Percentiles rank a stretch among this genome's conserved stretches.
phyloP scores from a whole-genome alignment of 495 filamentous ascomycete species.

The Penicillium flavigenum region DNA sequence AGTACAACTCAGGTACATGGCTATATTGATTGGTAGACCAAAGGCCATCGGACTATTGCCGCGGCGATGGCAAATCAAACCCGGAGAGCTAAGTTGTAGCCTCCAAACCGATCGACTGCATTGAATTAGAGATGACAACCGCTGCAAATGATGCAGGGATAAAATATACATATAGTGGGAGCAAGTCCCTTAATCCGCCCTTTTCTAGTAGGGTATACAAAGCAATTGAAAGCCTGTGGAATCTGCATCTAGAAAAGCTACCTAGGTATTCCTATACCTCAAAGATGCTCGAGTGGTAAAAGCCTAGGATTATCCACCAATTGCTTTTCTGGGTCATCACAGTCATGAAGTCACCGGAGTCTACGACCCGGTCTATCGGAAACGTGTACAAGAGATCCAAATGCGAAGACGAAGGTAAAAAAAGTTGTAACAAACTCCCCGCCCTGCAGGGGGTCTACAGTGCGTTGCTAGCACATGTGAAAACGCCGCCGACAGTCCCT shows the following conservation, averaged over 20 bases:
- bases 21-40: neutral
- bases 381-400: neutral
- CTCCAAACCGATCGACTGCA: neutral
- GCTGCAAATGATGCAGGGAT: neutral
- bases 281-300: neutral
- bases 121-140: neutral
- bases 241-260: neutral
- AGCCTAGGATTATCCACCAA: neutral
- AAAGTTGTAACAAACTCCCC: neutral
- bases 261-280: neutral
- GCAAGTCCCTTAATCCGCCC: neutral
- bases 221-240: neutral
- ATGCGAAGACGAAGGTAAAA: conserved; percentile 1
- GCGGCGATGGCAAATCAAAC: conserved; percentile 6
- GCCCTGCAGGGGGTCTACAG: conserved; percentile 31
- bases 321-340: neutral
- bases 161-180: conserved; percentile 1
- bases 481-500: conserved; percentile 56
- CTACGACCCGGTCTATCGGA: neutral
- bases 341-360: neutral
- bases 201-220: neutral
- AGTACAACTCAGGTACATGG: neutral
- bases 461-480: conserved; percentile 62
- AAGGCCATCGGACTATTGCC: neutral
- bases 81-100: neutral